Percentiles rank a stretch among this genome's conserved stretches.
Evolutionary conservation across 192 early-diverging fungal genomes (phyloP).

Genomic region (Helicostylum pulchrum): DNA sequence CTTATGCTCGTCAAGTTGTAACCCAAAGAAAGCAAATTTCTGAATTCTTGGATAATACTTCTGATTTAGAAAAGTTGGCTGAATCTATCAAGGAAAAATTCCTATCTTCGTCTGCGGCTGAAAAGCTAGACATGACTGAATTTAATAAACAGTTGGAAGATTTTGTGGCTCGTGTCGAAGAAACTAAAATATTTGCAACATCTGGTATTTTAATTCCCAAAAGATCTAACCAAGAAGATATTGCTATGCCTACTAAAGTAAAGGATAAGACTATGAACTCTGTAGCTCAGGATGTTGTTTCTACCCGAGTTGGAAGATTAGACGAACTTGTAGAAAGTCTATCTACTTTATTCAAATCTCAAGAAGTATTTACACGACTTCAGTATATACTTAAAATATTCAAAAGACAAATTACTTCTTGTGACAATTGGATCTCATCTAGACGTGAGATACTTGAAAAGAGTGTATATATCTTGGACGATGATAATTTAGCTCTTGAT

Average conservation of each 20-base stretch:
- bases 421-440: slow-evolving; percentile 16
- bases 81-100: slow-evolving; percentile 16
- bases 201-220: background rate
- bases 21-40: slow-evolving; percentile 11
- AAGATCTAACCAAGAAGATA: slow-evolving; percentile 3
- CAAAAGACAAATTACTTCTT: slow-evolving; percentile 1
- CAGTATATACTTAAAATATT: slow-evolving; percentile 3
- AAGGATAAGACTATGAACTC: slow-evolving; percentile 16
- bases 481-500: slow-evolving; percentile 8
- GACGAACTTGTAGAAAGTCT: slow-evolving; percentile 12
- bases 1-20: slow-evolving; percentile 8
- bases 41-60: slow-evolving; percentile 1
- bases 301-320: slow-evolving; percentile 8
- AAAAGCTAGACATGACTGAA: background rate
- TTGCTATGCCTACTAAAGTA: slow-evolving; percentile 12
- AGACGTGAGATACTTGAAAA: slow-evolving; percentile 11
- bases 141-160: slow-evolving; percentile 1
- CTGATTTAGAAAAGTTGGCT: slow-evolving; percentile 8
- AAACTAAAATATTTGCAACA: background rate
- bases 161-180: background rate
- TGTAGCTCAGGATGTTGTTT: slow-evolving; percentile 4
- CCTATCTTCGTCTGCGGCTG: background rate
- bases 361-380: slow-evolving; percentile 10
- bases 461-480: background rate
- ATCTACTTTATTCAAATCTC: slow-evolving; percentile 6